These are phyloP conservation scores for Mycogone perniciosa DNA, from an alignment of 2,329 filamentous ascomycete species.

Conservation along the genomic window DNA sequence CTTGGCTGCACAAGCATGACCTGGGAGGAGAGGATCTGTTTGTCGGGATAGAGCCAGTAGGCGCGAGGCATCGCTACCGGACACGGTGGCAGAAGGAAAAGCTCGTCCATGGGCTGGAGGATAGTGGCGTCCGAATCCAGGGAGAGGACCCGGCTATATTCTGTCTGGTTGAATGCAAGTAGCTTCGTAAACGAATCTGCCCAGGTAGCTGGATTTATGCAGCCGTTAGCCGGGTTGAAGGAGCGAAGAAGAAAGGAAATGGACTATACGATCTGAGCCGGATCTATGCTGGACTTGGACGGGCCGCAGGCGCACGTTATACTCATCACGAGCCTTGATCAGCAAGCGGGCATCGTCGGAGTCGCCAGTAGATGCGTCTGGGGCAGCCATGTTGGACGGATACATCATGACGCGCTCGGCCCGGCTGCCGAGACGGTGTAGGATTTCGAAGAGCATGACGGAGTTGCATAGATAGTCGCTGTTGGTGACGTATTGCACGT, in stretches of 20 bases:
- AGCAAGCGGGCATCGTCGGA: constrained; percentile 30
- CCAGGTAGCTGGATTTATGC: constrained; percentile 43
- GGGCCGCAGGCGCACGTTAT: constrained; percentile 38
- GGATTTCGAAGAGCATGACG: constrained; percentile 43
- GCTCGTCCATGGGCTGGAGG: constrained; percentile 59
- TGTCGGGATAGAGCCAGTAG: constrained; percentile 58
- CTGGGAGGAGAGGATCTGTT: constrained; percentile 41
- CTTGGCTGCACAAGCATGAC: constrained; percentile 49
- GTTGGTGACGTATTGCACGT: constrained; percentile 44
- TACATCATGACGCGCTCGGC: constrained; percentile 42
- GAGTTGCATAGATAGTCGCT: constrained; percentile 43
- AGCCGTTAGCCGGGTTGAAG: not conserved
- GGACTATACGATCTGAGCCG: constrained; percentile 21
- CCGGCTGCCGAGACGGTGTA: constrained; percentile 36
- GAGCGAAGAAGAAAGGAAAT: not conserved
- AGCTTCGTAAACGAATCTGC: constrained; percentile 61
- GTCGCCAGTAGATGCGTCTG: constrained; percentile 21
- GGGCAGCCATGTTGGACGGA: constrained; percentile 31
- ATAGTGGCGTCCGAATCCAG: constrained; percentile 58
- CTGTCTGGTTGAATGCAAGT: constrained; percentile 59
- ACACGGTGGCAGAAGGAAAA: constrained; percentile 59
- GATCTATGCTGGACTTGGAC: constrained; percentile 34
- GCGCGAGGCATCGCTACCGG: constrained; percentile 63
- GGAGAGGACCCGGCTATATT: constrained; percentile 46
- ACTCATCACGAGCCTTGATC: constrained; percentile 37